Percentiles rank a stretch among this genome's conserved stretches.
phyloP scores from a whole-genome alignment of 148 eudicot genomes.

The Rhododendron henanense region DNA sequence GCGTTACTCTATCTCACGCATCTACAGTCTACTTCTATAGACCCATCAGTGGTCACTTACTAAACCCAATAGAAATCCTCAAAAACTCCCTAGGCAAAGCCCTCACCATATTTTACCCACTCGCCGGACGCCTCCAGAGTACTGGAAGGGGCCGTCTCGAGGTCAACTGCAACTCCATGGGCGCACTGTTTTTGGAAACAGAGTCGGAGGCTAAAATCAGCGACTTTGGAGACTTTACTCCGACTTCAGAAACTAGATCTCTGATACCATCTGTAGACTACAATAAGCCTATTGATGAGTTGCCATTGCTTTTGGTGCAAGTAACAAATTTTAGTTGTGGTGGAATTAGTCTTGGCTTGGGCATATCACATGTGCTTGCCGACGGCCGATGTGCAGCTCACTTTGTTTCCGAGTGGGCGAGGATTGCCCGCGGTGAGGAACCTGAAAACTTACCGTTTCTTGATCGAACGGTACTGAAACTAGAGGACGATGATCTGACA shows the following conservation, averaged over 20 bases:
- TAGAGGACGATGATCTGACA: conserved; percentile 5
- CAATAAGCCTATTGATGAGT: conserved; percentile 20
- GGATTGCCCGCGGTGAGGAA: conserved; percentile 33
- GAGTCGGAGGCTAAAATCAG: conserved; percentile 22
- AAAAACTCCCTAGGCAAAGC: conserved; percentile 14
- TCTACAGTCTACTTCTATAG: conserved; percentile 3
- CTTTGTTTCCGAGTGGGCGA: no score
- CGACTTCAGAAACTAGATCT: background rate
- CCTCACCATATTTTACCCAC: conserved; percentile 19
- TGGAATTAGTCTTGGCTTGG: no score
- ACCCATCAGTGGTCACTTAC: background rate
- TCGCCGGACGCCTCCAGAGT: conserved; percentile 24
- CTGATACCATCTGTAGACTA: conserved; percentile 27
- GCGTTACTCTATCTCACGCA: background rate
- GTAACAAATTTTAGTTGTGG: no score
- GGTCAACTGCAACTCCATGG: conserved; percentile 41
- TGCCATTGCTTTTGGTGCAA: no score
- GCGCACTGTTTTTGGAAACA: conserved; percentile 35
- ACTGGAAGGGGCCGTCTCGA: conserved; percentile 26
- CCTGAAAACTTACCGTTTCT: conserved; percentile 16
- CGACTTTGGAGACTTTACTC: conserved; percentile 29
- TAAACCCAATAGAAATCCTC: background rate
- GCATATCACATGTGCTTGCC: no score
- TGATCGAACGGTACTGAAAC: conserved; percentile 22
- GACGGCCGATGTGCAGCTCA: no score